These are phyloP conservation scores for Phlyctochytrium planicorne DNA, from an alignment of 192 early-diverging fungal genomes.

Conservation along the genomic window DNA sequence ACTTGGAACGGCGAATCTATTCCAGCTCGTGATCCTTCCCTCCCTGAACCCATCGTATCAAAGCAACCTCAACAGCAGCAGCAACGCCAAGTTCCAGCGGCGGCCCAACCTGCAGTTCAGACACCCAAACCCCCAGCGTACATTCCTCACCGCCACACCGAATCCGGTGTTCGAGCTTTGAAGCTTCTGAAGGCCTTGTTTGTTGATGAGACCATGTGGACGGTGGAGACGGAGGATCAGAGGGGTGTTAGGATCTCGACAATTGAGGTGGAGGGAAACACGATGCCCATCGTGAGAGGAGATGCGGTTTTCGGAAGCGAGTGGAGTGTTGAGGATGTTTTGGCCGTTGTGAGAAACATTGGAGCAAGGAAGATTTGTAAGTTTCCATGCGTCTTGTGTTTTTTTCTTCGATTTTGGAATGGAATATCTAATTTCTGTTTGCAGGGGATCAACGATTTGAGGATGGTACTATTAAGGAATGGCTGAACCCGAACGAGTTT, in stretches of 20 bases:
- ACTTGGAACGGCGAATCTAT: not conserved
- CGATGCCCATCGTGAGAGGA: conserved; percentile 34
- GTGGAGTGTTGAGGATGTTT: conserved; percentile 29
- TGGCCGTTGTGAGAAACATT: conserved; percentile 18
- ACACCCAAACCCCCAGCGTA: conserved; percentile 12
- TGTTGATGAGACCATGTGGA: conserved; percentile 18
- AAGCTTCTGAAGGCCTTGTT: conserved; percentile 25
- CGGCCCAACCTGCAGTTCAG: not conserved
- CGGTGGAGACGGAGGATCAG: conserved; percentile 23
- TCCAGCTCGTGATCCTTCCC: not conserved
- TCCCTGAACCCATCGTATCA: not conserved
- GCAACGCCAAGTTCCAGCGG: not conserved
- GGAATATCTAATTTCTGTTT: not conserved
- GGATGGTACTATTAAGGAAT: conserved; percentile 21
- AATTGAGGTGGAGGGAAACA: conserved; percentile 18
- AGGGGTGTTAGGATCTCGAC: conserved; percentile 35
- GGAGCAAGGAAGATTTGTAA: conserved; percentile 38
- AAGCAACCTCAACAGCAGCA: not conserved
- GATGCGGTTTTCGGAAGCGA: conserved; percentile 28
- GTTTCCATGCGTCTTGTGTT: no score
- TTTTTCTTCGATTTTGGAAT: conserved; percentile 8
- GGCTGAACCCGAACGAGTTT: conserved; percentile 25
- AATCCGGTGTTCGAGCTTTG: conserved; percentile 28
- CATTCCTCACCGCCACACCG: conserved; percentile 32
- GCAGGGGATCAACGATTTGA: conserved; percentile 36